A percentile compares a stretch with the other conserved stretches of the same genome.
Conservation (phyloP, 2,329 filamentous ascomycete genomes). For the Aspergillus sp. region DNA sequence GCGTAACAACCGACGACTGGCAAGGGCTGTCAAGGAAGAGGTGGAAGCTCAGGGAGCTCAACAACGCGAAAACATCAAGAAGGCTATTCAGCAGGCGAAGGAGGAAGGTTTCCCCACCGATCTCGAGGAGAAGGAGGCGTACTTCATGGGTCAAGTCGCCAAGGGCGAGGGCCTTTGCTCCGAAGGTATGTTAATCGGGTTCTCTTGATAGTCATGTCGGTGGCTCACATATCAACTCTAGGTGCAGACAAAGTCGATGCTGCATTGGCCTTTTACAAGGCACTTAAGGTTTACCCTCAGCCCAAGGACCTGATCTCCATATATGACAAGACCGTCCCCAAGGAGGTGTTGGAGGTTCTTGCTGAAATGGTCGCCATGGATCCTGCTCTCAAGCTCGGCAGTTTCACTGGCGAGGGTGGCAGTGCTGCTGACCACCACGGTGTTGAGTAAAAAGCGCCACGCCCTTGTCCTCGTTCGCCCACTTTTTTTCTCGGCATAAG, state of each 20-base stretch:
- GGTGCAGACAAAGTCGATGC: slow-evolving; percentile 65
- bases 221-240: slow-evolving; percentile 22
- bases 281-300: slow-evolving; percentile 95
- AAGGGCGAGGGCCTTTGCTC: slow-evolving; percentile 79
- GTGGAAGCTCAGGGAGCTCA: slow-evolving; percentile 46
- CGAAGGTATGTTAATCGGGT: slow-evolving; percentile 64
- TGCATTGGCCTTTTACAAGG: slow-evolving; percentile 95
- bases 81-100: slow-evolving; percentile 75
- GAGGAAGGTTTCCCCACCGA: slow-evolving; percentile 88
- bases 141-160: slow-evolving; percentile 95
- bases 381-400: slow-evolving; percentile 65
- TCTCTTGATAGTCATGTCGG: slow-evolving; percentile 1
- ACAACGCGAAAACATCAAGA: slow-evolving; percentile 67
- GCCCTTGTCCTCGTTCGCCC: slow-evolving; percentile 19
- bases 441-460: slow-evolving; percentile 35
- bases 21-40: slow-evolving; percentile 49
- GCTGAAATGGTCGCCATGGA: slow-evolving; percentile 98
- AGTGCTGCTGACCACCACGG: slow-evolving; percentile 36
- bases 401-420: slow-evolving; percentile 37
- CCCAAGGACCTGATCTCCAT: slow-evolving; percentile 91
- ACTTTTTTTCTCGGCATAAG: slow-evolving; percentile 13
- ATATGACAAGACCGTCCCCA: slow-evolving; percentile 97
- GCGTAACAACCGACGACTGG: slow-evolving; percentile 48
- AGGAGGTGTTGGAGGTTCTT: slow-evolving; percentile 93
- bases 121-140: slow-evolving; percentile 89